A percentile compares a stretch with the other conserved stretches of the same genome.
Conservation (phyloP, 441 rosid species). For the Manihot esculenta region DNA sequence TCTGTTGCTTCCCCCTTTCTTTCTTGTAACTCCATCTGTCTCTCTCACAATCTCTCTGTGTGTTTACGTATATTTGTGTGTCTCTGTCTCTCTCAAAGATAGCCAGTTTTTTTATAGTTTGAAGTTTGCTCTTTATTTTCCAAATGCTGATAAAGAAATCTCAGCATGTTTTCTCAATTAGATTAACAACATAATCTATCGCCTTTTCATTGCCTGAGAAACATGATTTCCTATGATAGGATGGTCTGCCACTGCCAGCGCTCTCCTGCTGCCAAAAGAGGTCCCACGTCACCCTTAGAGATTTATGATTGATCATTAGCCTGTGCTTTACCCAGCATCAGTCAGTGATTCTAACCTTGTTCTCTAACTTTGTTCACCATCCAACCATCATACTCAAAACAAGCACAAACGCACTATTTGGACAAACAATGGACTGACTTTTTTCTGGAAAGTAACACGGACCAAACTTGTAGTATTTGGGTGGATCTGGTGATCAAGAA, state of each 20-base stretch:
- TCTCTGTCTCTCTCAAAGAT: background rate
- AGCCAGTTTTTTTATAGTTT: background rate
- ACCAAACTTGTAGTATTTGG: background rate
- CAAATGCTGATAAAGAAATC: background rate
- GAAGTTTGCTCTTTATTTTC: background rate
- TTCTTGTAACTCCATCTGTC: background rate
- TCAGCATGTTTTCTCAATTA: background rate
- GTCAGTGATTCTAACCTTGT: background rate
- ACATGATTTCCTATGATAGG: background rate
- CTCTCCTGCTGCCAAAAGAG: too few relatives aligned
- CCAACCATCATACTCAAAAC: background rate
- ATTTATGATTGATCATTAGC: background rate
- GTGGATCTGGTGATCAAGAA: background rate
- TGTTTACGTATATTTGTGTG: too few relatives aligned
- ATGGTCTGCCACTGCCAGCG: too few relatives aligned
- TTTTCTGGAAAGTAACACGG: background rate
- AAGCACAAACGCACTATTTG: background rate
- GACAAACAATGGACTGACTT: background rate
- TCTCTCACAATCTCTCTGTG: background rate
- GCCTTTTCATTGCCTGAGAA: background rate
- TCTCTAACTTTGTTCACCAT: background rate
- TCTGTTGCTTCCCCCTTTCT: background rate
- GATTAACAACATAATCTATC: background rate
- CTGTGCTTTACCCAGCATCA: background rate
- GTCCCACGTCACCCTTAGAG: too few relatives aligned